phyloP scores from a whole-genome alignment of 129 eudicot genomes.

The Chrysanthemum makinoi region DNA sequence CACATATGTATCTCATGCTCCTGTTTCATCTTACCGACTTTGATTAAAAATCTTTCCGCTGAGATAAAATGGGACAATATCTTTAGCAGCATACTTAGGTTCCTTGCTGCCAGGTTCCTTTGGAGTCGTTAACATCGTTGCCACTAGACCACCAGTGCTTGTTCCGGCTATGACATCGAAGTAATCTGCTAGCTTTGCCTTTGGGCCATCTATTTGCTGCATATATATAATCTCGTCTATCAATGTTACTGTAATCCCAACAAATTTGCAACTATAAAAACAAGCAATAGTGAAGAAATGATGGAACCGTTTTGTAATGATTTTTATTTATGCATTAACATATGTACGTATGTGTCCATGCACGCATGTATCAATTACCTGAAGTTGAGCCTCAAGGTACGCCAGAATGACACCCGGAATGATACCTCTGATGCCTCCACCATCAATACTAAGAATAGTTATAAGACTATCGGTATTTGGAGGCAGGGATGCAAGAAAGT shows the following conservation, averaged over 20 bases:
- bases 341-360: neutral
- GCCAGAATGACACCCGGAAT: neutral
- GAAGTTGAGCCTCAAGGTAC: neutral
- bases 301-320: neutral
- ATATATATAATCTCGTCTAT: neutral
- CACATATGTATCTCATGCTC: too few species aligned
- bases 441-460: conserved; percentile 2
- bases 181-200: conserved; percentile 1
- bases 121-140: neutral
- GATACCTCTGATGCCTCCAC: conserved; percentile 1
- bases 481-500: too few species aligned
- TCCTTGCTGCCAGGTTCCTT: neutral
- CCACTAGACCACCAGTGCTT: neutral
- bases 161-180: neutral
- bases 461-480: neutral
- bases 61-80: neutral
- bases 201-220: neutral
- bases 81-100: neutral
- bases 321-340: too few species aligned
- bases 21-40: neutral
- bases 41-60: neutral
- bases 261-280: too few species aligned
- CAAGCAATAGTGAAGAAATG: neutral
- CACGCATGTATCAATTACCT: neutral
- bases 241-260: too few species aligned